Conservation (phyloP, 768 basidiomycete species). For the Mycena latifolia region DNA sequence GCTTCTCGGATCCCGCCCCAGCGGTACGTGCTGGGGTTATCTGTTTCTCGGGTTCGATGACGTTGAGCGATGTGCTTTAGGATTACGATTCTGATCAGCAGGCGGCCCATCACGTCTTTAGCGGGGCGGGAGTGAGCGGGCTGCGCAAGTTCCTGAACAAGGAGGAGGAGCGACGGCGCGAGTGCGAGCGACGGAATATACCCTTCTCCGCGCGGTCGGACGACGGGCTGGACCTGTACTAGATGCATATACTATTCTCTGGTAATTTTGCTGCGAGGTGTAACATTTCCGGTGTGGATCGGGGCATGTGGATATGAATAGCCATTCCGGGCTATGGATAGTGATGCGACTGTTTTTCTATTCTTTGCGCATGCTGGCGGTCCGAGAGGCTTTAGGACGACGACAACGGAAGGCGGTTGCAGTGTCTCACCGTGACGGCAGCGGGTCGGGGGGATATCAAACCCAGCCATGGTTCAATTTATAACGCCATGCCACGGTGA, state of each 20-base stretch:
- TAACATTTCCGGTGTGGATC: neutral
- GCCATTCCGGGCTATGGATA: neutral
- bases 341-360: neutral
- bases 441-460: no score
- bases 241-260: slow-evolving; percentile 27
- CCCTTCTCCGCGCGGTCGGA: slow-evolving; percentile 72
- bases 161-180: slow-evolving; percentile 68
- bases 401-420: slow-evolving; percentile 24
- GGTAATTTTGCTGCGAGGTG: neutral
- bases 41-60: slow-evolving; percentile 19
- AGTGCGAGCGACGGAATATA: slow-evolving; percentile 71
- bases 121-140: slow-evolving; percentile 70
- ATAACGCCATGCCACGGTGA: neutral
- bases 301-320: neutral
- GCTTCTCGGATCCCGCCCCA: slow-evolving; percentile 84
- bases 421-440: neutral
- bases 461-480: no score
- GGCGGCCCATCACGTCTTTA: slow-evolving; percentile 85
- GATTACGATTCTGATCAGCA: slow-evolving; percentile 74
- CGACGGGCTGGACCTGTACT: slow-evolving; percentile 75
- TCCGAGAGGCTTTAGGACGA: slow-evolving; percentile 26
- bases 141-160: slow-evolving; percentile 81
- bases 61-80: slow-evolving; percentile 51
- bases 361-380: neutral
- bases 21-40: slow-evolving; percentile 54